Evolutionary conservation across 768 basidiomycete genomes (phyloP).

Genomic region (Mycena belliarum): DNA sequence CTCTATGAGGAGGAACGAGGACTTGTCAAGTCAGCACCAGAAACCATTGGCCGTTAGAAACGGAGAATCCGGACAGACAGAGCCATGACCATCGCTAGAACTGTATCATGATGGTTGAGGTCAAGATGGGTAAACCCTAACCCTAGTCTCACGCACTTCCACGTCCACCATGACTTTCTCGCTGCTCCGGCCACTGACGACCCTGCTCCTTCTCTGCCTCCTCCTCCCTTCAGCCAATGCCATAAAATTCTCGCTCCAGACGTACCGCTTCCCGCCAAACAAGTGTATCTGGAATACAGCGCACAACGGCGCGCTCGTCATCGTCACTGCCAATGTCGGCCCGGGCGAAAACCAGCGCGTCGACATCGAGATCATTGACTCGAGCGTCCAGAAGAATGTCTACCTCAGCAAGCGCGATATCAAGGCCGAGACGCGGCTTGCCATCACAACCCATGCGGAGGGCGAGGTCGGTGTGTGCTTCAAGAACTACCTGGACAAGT

Average conservation of each 20-base stretch:
- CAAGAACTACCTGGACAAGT: slow-evolving; percentile 72
- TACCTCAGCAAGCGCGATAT: slow-evolving; percentile 89
- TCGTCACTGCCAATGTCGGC: slow-evolving; percentile 93
- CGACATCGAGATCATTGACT: slow-evolving; percentile 94
- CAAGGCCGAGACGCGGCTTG: slow-evolving; percentile 88
- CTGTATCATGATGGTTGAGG: too few species aligned
- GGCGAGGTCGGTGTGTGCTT: slow-evolving; percentile 97
- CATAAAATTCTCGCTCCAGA: slow-evolving; percentile 83
- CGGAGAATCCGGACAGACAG: too few species aligned
- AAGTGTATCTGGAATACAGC: slow-evolving; percentile 98
- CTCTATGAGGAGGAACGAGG: too few species aligned
- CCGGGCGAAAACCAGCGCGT: slow-evolving; percentile 76
- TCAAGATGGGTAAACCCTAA: too few species aligned
- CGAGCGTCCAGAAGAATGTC: slow-evolving; percentile 79
- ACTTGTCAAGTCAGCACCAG: too few species aligned
- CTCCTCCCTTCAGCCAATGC: slow-evolving; percentile 40
- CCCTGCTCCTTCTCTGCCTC: slow-evolving; percentile 23
- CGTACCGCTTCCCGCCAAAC: slow-evolving; percentile 68
- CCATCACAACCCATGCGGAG: slow-evolving; percentile 90
- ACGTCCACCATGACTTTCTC: slow-evolving; percentile 8
- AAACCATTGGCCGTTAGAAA: too few species aligned
- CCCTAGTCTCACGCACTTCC: background rate
- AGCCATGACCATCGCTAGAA: too few species aligned
- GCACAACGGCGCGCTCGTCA: slow-evolving; percentile 83
- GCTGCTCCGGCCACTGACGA: slow-evolving; percentile 1